These are phyloP conservation scores for Phytophthora cactorum DNA, from an alignment of 352 stramenopile genomes.

Conservation along the genomic window DNA sequence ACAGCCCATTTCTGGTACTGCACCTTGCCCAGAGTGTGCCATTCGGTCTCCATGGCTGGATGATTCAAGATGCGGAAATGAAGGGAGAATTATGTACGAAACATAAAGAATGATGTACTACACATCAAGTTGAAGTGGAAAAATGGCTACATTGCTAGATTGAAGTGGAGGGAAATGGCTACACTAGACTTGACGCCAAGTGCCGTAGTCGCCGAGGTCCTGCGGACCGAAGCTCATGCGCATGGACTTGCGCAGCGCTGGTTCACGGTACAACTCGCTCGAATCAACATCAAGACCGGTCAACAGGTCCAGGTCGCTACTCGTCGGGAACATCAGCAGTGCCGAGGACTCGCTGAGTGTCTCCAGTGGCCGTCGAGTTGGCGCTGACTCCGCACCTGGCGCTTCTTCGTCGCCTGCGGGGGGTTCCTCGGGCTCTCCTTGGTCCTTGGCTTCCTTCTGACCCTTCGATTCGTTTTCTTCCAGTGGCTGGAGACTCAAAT, in stretches of 20 bases:
- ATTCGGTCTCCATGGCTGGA: slow-evolving; percentile 73
- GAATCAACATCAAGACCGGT: slow-evolving; percentile 46
- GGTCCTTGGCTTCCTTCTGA: slow-evolving; percentile 10
- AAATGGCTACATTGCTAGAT: background rate
- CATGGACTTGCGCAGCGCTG: slow-evolving; percentile 59
- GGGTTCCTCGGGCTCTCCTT: slow-evolving; percentile 32
- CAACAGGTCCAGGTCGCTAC: slow-evolving; percentile 37
- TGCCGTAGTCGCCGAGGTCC: slow-evolving; percentile 51
- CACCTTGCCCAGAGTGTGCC: slow-evolving; percentile 85
- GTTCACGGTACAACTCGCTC: slow-evolving; percentile 78
- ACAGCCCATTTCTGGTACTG: slow-evolving; percentile 88
- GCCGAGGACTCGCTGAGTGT: slow-evolving; percentile 44
- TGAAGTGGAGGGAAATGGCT: slow-evolving; percentile 9
- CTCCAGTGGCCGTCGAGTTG: slow-evolving; percentile 16
- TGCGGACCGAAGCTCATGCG: slow-evolving; percentile 54
- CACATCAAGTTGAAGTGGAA: slow-evolving; percentile 11
- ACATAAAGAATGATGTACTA: background rate
- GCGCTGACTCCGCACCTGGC: slow-evolving; percentile 8
- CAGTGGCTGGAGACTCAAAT: slow-evolving; percentile 20
- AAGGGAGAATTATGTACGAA: background rate
- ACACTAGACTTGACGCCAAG: slow-evolving; percentile 44
- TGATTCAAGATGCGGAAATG: background rate
- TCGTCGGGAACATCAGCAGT: slow-evolving; percentile 45
- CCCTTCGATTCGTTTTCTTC: slow-evolving; percentile 23
- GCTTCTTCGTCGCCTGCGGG: slow-evolving; percentile 40